phyloP scores from a whole-genome alignment of 2,329 filamentous ascomycete genomes.

The Penicillium sp. region DNA sequence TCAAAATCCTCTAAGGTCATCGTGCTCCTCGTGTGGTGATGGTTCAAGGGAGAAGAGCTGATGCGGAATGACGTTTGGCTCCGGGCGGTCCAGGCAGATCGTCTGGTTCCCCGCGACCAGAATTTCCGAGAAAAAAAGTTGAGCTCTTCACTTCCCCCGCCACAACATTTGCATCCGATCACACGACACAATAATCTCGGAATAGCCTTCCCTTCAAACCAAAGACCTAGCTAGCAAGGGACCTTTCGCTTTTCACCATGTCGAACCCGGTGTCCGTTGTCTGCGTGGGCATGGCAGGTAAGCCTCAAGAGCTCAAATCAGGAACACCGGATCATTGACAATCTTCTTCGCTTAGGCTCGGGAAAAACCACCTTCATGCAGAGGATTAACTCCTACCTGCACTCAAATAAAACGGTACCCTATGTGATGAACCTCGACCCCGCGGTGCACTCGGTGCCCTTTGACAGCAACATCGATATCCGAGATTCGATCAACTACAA shows the following conservation, averaged over 20 bases:
- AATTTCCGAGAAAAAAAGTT: conserved; percentile 24
- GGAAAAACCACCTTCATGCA: conserved; percentile 99
- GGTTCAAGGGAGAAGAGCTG: conserved; percentile 16
- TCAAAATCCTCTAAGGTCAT: conserved; percentile 72
- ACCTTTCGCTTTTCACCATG: conserved; percentile 33
- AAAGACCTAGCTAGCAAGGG: neutral
- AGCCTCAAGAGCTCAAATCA: conserved; percentile 17
- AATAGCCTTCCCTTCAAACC: neutral
- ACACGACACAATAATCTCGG: neutral
- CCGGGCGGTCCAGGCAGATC: conserved; percentile 31
- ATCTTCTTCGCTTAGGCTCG: conserved; percentile 55
- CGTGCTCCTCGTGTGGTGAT: conserved; percentile 11
- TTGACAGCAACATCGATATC: conserved; percentile 97
- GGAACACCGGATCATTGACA: conserved; percentile 4
- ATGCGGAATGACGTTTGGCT: conserved; percentile 33
- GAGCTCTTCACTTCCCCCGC: conserved; percentile 8
- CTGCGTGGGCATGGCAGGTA: conserved; percentile 94
- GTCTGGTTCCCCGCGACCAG: conserved; percentile 27
- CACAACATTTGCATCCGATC: neutral
- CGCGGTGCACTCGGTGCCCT: conserved; percentile 86
- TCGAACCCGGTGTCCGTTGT: conserved; percentile 68
- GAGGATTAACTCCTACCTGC: conserved; percentile 88
- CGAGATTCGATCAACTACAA: conserved; percentile 99
- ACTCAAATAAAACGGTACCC: conserved; percentile 71
- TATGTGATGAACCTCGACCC: conserved; percentile 98